Evolutionary conservation across 2,329 filamentous ascomycete genomes (phyloP), one percentile per base, ranked within the genome.

Genomic region (Trichocomaceae sp.): DNA sequence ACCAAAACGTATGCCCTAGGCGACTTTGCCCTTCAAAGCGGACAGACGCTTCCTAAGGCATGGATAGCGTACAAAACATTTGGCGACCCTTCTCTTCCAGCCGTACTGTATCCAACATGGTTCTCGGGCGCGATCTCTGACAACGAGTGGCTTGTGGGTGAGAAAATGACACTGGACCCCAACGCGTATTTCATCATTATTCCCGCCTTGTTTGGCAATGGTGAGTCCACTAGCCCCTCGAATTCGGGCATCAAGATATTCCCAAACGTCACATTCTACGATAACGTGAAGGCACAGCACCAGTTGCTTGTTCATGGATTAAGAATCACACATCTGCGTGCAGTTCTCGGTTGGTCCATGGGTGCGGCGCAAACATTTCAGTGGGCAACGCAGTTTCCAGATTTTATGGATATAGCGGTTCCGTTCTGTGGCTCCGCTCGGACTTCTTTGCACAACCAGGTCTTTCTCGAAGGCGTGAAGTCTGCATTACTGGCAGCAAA

Each of bases 51-150:
- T 17, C 76, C 79, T 1, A 68, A 81, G 60, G 87, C 88, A 1
- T 80, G 81, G 63, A 82, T 92, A 52, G 86, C 87, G 15, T 92
- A 88, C 76, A 90, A 87, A 69, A 88, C 87, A 0, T 85, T 87
- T 61, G 88, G 88, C 19, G 75, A 84, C 54, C 66, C 80, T 0
- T 77, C 73, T 0, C 75, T 73, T 5, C 86, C 87, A 7, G 83
- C 83, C 2, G 81, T 91, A 56, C 79, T 91, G 58, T 91, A 91
- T 64, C 88, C 87, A 2, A 84, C 83, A 2, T 91, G 87, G 87
- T 91, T 84, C 66, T 84, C 82, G 17, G 84, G 84, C 57, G 74
- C 71, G 2, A 87, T 91, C 58, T 73, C 77, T 2, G 84, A 88
- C 63, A 91, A 91, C 57, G 77, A 86, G 65, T 90, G 87, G 87